phyloP scores from a whole-genome alignment of 352 stramenopile species.

The Phytophthora multivora region DNA sequence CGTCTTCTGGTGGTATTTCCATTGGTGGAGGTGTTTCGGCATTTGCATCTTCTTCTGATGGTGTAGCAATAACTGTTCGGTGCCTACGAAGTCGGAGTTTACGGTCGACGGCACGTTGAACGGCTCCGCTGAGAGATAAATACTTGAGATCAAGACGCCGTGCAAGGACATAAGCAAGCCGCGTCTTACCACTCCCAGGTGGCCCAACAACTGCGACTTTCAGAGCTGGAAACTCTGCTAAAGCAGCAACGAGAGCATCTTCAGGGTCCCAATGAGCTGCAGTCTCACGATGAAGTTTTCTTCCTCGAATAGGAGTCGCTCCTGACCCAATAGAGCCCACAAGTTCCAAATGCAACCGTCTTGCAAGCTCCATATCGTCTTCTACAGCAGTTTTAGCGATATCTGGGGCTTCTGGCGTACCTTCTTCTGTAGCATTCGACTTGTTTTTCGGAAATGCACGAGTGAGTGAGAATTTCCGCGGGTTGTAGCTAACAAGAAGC shows the following conservation, averaged over 20 bases:
- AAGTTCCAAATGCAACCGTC: conserved; percentile 24
- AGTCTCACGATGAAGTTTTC: conserved; percentile 25
- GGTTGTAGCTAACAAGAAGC: conserved; percentile 72
- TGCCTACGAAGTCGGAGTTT: conserved; percentile 26
- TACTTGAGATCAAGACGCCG: conserved; percentile 51
- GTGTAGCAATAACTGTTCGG: conserved; percentile 1
- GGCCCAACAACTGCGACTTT: conserved; percentile 61
- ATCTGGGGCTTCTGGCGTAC: conserved; percentile 1
- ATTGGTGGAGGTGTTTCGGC: neutral
- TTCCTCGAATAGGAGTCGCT: conserved; percentile 23
- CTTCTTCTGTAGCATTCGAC: neutral
- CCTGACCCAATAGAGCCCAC: conserved; percentile 25
- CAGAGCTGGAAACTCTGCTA: conserved; percentile 52
- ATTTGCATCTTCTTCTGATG: conserved; percentile 8
- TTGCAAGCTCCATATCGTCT: conserved; percentile 18
- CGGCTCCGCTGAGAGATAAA: conserved; percentile 41
- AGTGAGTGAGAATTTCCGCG: conserved; percentile 71
- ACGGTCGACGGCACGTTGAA: conserved; percentile 47
- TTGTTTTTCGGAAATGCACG: conserved; percentile 53
- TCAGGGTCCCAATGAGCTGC: conserved; percentile 46
- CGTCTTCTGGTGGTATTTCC: conserved; percentile 13
- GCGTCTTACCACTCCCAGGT: conserved; percentile 60
- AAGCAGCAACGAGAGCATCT: conserved; percentile 34
- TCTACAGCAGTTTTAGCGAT: conserved; percentile 1
- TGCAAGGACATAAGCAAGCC: conserved; percentile 51